Evolutionary conservation across 306 rosid species (phyloP).

Genomic region (Comarum palustre): DNA sequence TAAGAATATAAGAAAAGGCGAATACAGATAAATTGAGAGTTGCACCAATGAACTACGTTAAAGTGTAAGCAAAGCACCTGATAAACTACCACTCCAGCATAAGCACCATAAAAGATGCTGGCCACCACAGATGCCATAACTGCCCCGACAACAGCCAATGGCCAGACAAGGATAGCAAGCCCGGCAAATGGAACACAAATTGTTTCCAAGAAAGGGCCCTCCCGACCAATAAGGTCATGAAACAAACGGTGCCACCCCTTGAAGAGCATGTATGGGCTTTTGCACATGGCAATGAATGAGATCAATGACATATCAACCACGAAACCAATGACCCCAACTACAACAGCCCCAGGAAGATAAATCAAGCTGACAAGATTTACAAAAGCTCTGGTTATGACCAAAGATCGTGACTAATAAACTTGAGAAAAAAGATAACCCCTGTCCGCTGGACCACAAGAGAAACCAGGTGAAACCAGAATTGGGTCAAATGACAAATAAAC

Average conservation of each 20-base stretch:
- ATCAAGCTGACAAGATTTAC: constrained; percentile 51
- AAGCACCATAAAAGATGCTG: constrained; percentile 77
- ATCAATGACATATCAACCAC: constrained; percentile 65
- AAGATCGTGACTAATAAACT: neutral
- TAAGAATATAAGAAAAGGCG: neutral
- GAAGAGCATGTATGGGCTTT: constrained; percentile 80
- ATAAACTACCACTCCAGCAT: constrained; percentile 74
- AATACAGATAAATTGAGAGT: neutral
- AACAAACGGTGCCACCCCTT: constrained; percentile 95
- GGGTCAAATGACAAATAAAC: neutral
- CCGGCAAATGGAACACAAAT: constrained; percentile 98
- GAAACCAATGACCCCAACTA: constrained; percentile 62
- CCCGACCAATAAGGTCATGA: constrained; percentile 96
- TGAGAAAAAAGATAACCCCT: neutral
- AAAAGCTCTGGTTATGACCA: constrained; percentile 13
- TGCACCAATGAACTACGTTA: neutral
- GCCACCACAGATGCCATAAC: constrained; percentile 61
- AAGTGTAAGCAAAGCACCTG: constrained; percentile 45
- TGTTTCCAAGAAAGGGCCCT: constrained; percentile 98
- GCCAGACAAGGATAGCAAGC: constrained; percentile 92
- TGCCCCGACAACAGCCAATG: constrained; percentile 83
- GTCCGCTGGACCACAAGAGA: constrained; percentile 5
- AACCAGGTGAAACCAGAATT: neutral
- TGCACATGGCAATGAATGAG: constrained; percentile 67
- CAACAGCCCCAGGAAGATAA: constrained; percentile 70